Percentiles rank a stretch among this genome's conserved stretches.
phyloP scores from a whole-genome alignment of 2,329 filamentous ascomycete genomes.

The Fusarium sp. region DNA sequence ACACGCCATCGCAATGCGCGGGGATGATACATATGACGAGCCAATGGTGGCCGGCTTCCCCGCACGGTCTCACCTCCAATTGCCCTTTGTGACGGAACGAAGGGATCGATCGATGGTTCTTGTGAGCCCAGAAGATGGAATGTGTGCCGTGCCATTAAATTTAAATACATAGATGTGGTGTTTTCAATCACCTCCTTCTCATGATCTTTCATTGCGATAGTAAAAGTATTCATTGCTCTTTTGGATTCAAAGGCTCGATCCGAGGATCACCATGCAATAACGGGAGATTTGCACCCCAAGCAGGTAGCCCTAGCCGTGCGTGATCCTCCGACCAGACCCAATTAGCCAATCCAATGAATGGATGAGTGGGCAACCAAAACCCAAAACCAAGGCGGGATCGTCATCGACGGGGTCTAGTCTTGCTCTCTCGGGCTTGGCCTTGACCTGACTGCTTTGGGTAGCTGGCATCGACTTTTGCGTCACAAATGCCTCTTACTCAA shows the following conservation, averaged over 20 bases:
- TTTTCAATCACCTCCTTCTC: background rate
- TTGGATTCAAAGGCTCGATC: background rate
- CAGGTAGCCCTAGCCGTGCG: background rate
- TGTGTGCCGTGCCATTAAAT: background rate
- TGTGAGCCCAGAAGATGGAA: background rate
- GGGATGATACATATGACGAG: background rate
- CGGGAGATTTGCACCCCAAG: constrained; percentile 25
- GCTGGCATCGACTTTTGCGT: background rate
- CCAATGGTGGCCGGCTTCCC: constrained; percentile 24
- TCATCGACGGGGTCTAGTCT: constrained; percentile 7
- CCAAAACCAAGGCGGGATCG: constrained; percentile 12
- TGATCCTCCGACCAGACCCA: background rate
- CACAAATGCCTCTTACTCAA: background rate
- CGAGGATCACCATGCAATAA: background rate
- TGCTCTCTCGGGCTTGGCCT: background rate
- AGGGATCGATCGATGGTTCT: background rate
- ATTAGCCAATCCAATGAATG: background rate
- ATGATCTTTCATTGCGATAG: background rate
- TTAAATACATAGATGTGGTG: background rate
- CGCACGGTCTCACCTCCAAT: constrained; percentile 32
- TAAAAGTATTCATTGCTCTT: background rate
- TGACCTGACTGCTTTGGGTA: background rate
- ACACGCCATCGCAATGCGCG: background rate
- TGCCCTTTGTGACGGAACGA: background rate
- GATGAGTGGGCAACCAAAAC: background rate